Evolutionary conservation across 306 rosid species (phyloP).

Genomic region (Bauhinia variegata): DNA sequence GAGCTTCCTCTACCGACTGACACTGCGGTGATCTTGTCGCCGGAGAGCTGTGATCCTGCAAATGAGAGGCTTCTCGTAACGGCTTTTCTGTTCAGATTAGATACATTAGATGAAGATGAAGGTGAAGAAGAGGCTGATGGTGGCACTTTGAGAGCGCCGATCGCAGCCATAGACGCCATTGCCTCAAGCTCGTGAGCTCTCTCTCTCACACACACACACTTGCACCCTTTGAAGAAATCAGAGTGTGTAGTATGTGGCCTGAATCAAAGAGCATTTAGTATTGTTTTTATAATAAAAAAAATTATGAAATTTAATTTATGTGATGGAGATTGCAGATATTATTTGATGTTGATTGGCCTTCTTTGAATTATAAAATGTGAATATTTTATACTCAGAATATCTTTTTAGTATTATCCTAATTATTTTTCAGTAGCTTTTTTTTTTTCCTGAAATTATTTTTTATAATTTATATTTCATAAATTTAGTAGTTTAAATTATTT

Average conservation of each 20-base stretch:
- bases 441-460: too few species aligned
- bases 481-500: too few species aligned
- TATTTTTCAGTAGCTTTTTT: too few species aligned
- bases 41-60: slow-evolving; percentile 48
- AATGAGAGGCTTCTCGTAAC: slow-evolving; percentile 40
- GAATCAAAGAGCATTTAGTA: neutral
- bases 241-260: slow-evolving; percentile 26
- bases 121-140: slow-evolving; percentile 30
- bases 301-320: neutral
- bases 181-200: neutral
- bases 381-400: too few species aligned
- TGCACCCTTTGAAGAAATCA: neutral
- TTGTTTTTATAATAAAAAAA: neutral
- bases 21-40: slow-evolving; percentile 38
- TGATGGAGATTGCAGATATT: slow-evolving; percentile 9
- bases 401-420: too few species aligned
- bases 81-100: slow-evolving; percentile 32
- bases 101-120: slow-evolving; percentile 23
- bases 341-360: neutral
- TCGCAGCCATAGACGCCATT: slow-evolving; percentile 53
- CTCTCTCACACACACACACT: neutral
- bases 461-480: too few species aligned
- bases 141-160: slow-evolving; percentile 48
- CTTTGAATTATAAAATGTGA: too few species aligned
- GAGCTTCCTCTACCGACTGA: slow-evolving; percentile 11